Conservation (phyloP, 371 early-diverging fungal genomes). For the Lichtheimia corymbifera region DNA sequence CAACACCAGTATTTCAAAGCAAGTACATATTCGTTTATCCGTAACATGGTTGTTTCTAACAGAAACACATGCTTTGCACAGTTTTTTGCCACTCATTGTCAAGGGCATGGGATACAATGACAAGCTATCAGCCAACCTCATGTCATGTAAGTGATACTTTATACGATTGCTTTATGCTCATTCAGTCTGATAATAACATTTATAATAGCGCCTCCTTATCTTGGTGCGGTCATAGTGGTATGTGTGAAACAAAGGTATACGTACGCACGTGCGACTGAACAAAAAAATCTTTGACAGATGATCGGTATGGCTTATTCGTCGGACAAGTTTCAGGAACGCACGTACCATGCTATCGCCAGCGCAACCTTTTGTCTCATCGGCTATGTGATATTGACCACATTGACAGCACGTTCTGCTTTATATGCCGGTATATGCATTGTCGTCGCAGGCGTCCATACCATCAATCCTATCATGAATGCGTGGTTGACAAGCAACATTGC, state of each 20-base stretch:
- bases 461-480: slow-evolving; percentile 52
- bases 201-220: slow-evolving; percentile 44
- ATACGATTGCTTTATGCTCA: not conserved
- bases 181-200: slow-evolving; percentile 2
- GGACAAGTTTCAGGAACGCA: slow-evolving; percentile 35
- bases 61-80: slow-evolving; percentile 5
- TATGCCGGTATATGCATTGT: slow-evolving; percentile 46
- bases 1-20: slow-evolving; percentile 52
- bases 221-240: slow-evolving; percentile 46
- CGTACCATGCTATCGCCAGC: slow-evolving; percentile 42
- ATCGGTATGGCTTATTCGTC: slow-evolving; percentile 41
- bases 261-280: too few relatives aligned
- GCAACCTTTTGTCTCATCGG: slow-evolving; percentile 38
- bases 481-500: slow-evolving; percentile 51
- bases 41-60: not conserved
- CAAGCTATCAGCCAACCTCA: slow-evolving; percentile 45
- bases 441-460: slow-evolving; percentile 46
- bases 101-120: slow-evolving; percentile 47
- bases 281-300: slow-evolving; percentile 29
- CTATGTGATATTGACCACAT: slow-evolving; percentile 29
- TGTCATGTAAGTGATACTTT: slow-evolving; percentile 34
- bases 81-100: slow-evolving; percentile 45
- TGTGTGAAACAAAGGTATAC: not conserved
- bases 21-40: slow-evolving; percentile 11
- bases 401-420: slow-evolving; percentile 15